Percentiles rank a stretch among this genome's conserved stretches.
Conservation (phyloP, 306 rosid species). For the Quercus dentata region DNA sequence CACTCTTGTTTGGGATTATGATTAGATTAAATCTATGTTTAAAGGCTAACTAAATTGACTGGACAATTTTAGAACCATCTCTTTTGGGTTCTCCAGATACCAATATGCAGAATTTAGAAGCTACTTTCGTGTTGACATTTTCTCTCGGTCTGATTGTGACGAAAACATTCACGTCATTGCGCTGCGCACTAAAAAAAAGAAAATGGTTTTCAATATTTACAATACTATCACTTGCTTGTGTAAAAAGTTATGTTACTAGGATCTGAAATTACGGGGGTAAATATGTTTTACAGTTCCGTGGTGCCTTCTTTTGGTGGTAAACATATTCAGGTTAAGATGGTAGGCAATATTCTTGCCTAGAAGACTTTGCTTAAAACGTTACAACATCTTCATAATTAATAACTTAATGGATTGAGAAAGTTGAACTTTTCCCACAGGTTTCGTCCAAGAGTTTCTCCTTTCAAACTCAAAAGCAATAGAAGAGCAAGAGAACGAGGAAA, state of each 20-base stretch:
- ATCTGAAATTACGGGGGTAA: background rate
- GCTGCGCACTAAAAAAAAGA: background rate
- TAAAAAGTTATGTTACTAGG: background rate
- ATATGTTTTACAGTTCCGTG: background rate
- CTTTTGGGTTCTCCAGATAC: no score
- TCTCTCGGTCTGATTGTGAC: background rate
- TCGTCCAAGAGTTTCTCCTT: conserved; percentile 36
- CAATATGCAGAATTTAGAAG: no score
- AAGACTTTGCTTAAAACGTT: conserved; percentile 24
- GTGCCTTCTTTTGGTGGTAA: conserved; percentile 4
- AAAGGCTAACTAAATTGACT: no score
- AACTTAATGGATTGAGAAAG: conserved; percentile 17
- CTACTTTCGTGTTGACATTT: no score
- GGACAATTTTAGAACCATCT: no score
- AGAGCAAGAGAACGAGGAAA: conserved; percentile 2
- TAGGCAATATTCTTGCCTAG: conserved; percentile 26
- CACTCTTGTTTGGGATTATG: no score
- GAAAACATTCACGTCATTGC: background rate
- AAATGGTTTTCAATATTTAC: background rate
- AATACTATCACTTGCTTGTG: background rate
- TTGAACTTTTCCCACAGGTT: conserved; percentile 20
- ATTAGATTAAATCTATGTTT: no score
- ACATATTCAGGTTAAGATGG: background rate
- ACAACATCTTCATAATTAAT: conserved; percentile 22
- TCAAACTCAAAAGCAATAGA: conserved; percentile 19